Evolutionary conservation across 129 eudicot genomes (phyloP).

Genomic region (Centella asiatica): DNA sequence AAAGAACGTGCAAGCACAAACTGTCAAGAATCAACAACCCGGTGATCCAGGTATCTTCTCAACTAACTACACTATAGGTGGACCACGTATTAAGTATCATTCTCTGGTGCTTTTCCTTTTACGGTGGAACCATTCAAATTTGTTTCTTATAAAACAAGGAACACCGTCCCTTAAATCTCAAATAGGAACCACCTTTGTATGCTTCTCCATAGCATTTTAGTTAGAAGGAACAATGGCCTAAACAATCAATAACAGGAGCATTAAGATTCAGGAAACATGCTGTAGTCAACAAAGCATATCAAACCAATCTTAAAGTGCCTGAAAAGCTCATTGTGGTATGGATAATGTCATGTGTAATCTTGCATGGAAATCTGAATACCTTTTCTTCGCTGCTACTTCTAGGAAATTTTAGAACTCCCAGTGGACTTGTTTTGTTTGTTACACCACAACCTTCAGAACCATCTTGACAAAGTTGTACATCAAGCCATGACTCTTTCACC

Average conservation of each 20-base stretch:
- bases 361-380: conserved; percentile 37
- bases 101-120: background rate
- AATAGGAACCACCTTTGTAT: background rate
- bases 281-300: background rate
- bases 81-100: too few relatives aligned
- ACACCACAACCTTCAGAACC: conserved; percentile 60
- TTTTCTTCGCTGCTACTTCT: conserved; percentile 72
- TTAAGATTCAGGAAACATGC: background rate
- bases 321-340: background rate
- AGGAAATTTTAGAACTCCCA: conserved; percentile 55
- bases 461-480: conserved; percentile 85
- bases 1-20: too few relatives aligned
- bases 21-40: too few relatives aligned
- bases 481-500: conserved; percentile 98
- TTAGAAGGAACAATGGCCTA: background rate
- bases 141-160: background rate
- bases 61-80: too few relatives aligned
- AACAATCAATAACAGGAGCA: background rate
- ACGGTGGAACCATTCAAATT: background rate
- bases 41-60: too few relatives aligned
- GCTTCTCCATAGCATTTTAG: background rate
- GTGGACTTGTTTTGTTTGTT: conserved; percentile 47
- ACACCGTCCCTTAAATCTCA: background rate
- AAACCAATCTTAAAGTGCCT: conserved; percentile 1
- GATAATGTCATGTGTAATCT: background rate